Conservation (phyloP, 352 stramenopile genomes). For the Phytopythium mirpurense region DNA sequence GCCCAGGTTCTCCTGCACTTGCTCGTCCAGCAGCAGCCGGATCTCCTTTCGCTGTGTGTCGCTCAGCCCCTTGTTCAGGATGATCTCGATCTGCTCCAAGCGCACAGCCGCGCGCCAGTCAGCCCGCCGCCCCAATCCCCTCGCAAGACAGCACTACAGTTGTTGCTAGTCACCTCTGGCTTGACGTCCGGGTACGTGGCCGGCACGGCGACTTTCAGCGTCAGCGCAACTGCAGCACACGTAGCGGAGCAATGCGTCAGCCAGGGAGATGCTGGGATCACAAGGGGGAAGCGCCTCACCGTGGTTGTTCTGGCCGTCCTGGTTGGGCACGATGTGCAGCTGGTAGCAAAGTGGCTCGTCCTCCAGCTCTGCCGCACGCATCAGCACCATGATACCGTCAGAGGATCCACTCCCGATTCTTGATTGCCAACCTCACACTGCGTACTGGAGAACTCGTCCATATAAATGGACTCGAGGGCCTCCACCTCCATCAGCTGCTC, state of each 20-base stretch:
- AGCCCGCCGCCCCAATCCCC: not conserved
- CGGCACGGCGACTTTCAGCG: slow-evolving; percentile 70
- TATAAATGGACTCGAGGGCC: slow-evolving; percentile 87
- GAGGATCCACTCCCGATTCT: too few species aligned
- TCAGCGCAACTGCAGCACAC: slow-evolving; percentile 43
- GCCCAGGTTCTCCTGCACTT: slow-evolving; percentile 75
- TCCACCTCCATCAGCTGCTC: slow-evolving; percentile 88
- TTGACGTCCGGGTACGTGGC: slow-evolving; percentile 76
- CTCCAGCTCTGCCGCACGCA: slow-evolving; percentile 60
- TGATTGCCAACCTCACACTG: too few species aligned
- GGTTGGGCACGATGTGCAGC: slow-evolving; percentile 79
- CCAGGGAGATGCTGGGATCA: too few species aligned
- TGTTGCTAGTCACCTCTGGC: slow-evolving; percentile 40
- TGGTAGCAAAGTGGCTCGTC: slow-evolving; percentile 69
- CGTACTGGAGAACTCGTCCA: slow-evolving; percentile 86
- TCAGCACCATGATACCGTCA: too few species aligned
- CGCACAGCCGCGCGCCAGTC: not conserved
- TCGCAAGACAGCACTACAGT: not conserved
- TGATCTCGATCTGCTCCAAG: slow-evolving; percentile 47
- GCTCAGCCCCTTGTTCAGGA: slow-evolving; percentile 74
- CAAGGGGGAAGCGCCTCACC: slow-evolving; percentile 23
- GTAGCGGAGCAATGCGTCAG: not conserved
- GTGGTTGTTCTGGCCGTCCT: slow-evolving; percentile 81
- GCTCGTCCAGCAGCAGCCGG: slow-evolving; percentile 47
- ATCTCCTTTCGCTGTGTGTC: slow-evolving; percentile 80